Conservation (phyloP, 2,329 filamentous ascomycete species). For the Fusarium udum region DNA sequence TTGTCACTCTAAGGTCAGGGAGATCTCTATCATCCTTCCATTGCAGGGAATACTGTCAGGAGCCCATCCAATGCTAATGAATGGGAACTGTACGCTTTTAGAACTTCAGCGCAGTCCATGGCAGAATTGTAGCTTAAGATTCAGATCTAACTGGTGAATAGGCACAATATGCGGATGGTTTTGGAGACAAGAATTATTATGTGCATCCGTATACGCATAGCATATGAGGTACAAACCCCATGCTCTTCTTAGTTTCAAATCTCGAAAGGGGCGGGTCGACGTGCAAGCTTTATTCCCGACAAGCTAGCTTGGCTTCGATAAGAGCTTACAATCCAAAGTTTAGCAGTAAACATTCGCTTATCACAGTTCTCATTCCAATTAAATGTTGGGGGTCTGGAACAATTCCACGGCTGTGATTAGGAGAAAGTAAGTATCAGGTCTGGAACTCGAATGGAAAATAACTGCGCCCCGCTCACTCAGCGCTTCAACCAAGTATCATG, state of each 20-base stretch:
- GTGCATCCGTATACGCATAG: background rate
- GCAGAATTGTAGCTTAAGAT: background rate
- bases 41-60: background rate
- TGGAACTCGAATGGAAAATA: background rate
- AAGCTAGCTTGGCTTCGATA: background rate
- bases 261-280: constrained; percentile 16
- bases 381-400: constrained; percentile 3
- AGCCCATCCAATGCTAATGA: background rate
- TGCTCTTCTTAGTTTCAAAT: constrained; percentile 15
- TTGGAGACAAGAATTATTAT: background rate
- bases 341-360: background rate
- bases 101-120: background rate
- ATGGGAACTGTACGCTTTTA: background rate
- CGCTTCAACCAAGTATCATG: constrained; percentile 28
- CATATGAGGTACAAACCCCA: background rate
- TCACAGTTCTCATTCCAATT: constrained; percentile 2
- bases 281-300: constrained; percentile 35
- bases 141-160: background rate
- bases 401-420: constrained; percentile 9
- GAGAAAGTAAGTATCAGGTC: background rate
- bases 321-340: background rate
- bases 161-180: background rate
- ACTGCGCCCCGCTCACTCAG: constrained; percentile 10
- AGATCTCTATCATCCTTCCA: background rate
- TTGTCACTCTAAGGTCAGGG: background rate